Conservation (phyloP, 345 rosid genomes). For the Lepidium aucheri region DNA sequence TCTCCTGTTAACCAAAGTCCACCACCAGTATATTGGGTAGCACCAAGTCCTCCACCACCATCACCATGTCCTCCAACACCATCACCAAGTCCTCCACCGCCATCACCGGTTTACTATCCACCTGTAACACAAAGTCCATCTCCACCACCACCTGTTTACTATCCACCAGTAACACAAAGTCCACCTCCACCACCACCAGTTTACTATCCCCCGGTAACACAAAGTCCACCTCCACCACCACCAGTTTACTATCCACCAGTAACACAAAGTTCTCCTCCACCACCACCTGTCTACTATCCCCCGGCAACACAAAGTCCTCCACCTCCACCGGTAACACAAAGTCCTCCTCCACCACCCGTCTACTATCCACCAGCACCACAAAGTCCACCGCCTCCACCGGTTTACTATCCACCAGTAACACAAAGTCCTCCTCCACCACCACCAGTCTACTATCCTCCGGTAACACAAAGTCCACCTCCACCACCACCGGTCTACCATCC, state of each 20-base stretch:
- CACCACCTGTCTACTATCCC: not conserved
- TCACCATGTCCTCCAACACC: slow-evolving; percentile 24
- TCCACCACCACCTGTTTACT: slow-evolving; percentile 13
- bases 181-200: slow-evolving; percentile 14
- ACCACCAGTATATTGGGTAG: not conserved
- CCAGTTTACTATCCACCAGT: not conserved
- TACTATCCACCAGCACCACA: slow-evolving; percentile 6
- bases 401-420: not conserved
- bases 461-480: too few species aligned
- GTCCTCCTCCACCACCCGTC: not conserved
- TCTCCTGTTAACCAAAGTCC: too few species aligned
- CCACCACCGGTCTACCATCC: not conserved
- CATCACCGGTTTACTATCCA: slow-evolving; percentile 6
- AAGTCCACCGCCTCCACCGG: slow-evolving; percentile 15
- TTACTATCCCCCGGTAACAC: not conserved
- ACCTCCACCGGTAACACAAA: slow-evolving; percentile 10
- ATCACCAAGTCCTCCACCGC: not conserved
- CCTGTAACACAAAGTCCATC: not conserved
- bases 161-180: not conserved
- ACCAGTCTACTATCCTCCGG: not conserved
- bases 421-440: not conserved
- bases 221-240: slow-evolving; percentile 5
- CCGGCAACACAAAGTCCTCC: slow-evolving; percentile 8
- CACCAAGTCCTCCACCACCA: not conserved
- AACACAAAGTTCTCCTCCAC: not conserved